A percentile compares a stretch with the other conserved stretches of the same genome.
Evolutionary conservation across 2,329 filamentous ascomycete species (phyloP).

Genomic region (Penicillium sp.): DNA sequence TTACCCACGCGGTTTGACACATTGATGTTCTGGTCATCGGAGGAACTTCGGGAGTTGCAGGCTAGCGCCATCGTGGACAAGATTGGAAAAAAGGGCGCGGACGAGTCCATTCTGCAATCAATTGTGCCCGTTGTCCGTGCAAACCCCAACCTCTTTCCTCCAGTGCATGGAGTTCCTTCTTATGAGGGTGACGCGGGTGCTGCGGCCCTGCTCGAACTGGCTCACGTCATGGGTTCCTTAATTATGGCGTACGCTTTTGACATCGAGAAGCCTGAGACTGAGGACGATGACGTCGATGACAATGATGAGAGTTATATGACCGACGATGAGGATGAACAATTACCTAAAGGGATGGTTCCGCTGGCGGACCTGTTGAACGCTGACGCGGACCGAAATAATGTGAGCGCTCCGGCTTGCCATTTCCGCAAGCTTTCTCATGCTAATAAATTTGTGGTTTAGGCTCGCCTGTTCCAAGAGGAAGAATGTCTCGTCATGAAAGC

Average conservation of each 20-base stretch:
- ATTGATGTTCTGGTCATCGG: slow-evolving; percentile 78
- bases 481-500: slow-evolving; percentile 63
- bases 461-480: slow-evolving; percentile 57
- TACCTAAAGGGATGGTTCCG: slow-evolving; percentile 79
- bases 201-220: slow-evolving; percentile 49
- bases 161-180: slow-evolving; percentile 34
- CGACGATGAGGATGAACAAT: slow-evolving; percentile 60
- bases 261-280: slow-evolving; percentile 55
- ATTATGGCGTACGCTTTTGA: slow-evolving; percentile 96
- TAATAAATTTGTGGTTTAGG: slow-evolving; percentile 28
- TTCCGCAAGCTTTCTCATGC: background rate
- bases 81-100: slow-evolving; percentile 67
- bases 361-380: slow-evolving; percentile 87
- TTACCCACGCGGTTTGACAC: slow-evolving; percentile 71
- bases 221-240: slow-evolving; percentile 76
- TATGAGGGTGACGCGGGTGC: slow-evolving; percentile 37
- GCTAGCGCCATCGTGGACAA: slow-evolving; percentile 70
- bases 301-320: slow-evolving; percentile 47
- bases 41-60: slow-evolving; percentile 66
- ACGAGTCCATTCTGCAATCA: slow-evolving; percentile 59
- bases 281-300: slow-evolving; percentile 51
- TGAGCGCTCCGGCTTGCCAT: slow-evolving; percentile 30
- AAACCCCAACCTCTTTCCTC: slow-evolving; percentile 40
- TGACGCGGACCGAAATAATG: slow-evolving; percentile 75
- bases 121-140: slow-evolving; percentile 49